Conservation (phyloP, 2,329 filamentous ascomycete genomes). For the Fusarium illudens region DNA sequence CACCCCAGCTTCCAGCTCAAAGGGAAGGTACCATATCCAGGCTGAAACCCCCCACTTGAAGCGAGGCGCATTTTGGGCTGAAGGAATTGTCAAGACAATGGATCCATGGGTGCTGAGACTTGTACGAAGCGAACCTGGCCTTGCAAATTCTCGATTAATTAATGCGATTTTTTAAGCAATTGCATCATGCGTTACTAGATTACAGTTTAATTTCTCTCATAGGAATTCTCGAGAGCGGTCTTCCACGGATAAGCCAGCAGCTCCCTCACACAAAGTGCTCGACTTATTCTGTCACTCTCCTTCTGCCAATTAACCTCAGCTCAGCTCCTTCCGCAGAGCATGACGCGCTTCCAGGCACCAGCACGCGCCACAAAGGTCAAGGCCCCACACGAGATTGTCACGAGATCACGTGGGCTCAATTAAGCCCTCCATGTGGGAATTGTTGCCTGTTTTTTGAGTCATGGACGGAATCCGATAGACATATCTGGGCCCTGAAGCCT, state of each 20-base stretch:
- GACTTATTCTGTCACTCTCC: constrained; percentile 17
- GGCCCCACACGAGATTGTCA: constrained; percentile 33
- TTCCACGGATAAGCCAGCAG: not conserved
- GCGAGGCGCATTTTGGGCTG: constrained; percentile 2
- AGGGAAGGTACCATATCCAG: constrained; percentile 27
- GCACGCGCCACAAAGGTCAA: constrained; percentile 18
- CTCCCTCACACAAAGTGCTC: not conserved
- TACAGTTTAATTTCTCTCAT: too few relatives aligned
- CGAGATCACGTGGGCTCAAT: constrained; percentile 41
- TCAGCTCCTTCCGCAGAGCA: not conserved
- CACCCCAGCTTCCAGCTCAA: constrained; percentile 12
- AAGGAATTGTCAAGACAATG: not conserved
- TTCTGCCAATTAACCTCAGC: not conserved
- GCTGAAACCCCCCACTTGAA: constrained; percentile 32
- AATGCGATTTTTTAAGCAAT: not conserved
- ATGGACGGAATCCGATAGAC: constrained; percentile 11
- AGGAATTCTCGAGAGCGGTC: not conserved
- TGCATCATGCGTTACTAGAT: not conserved
- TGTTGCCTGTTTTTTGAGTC: constrained; percentile 22
- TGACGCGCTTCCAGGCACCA: constrained; percentile 40
- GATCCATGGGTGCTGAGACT: not conserved
- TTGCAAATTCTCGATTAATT: not conserved
- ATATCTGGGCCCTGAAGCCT: not conserved
- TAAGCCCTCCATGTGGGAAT: constrained; percentile 8
- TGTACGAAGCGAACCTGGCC: not conserved